Conservation (phyloP, 2,329 filamentous ascomycete species). For the Aureobasidium sp. region DNA sequence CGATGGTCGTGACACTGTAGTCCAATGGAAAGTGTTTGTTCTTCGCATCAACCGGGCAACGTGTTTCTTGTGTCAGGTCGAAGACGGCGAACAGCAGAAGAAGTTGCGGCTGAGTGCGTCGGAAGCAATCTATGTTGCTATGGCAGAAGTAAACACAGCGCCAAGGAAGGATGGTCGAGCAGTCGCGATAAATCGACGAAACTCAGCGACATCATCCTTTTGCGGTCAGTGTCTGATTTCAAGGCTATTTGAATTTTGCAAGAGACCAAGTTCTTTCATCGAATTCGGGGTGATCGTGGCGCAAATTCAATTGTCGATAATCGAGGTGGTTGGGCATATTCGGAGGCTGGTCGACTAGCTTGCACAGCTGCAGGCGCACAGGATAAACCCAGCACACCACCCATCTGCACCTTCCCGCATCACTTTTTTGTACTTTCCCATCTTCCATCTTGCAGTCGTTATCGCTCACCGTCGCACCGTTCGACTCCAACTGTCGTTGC, state of each 20-base stretch:
- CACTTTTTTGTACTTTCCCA: not conserved
- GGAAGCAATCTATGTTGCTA: slow-evolving; percentile 5
- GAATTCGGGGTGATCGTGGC: not conserved
- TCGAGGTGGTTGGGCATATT: slow-evolving; percentile 15
- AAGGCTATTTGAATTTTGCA: not conserved
- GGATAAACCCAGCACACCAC: slow-evolving; percentile 5
- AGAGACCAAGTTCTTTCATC: not conserved
- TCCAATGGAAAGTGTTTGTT: not conserved
- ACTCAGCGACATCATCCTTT: not conserved
- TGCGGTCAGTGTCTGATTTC: not conserved
- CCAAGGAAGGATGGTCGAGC: slow-evolving; percentile 9
- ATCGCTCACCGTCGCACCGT: slow-evolving; percentile 8
- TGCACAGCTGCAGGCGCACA: slow-evolving; percentile 4
- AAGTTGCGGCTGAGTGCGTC: slow-evolving; percentile 5
- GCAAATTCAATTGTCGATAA: not conserved
- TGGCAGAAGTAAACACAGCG: slow-evolving; percentile 13
- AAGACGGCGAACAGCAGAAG: not conserved
- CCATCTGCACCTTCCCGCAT: slow-evolving; percentile 11
- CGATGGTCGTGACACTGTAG: not conserved
- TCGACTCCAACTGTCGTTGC: not conserved
- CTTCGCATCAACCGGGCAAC: slow-evolving; percentile 1
- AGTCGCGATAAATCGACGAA: not conserved
- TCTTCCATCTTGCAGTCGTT: slow-evolving; percentile 1
- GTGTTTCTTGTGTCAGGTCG: not conserved
- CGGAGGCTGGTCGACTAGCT: slow-evolving; percentile 5